These are phyloP conservation scores for Micractinium conductrix DNA, from an alignment of 139 green algal species.

Conservation along the genomic window DNA sequence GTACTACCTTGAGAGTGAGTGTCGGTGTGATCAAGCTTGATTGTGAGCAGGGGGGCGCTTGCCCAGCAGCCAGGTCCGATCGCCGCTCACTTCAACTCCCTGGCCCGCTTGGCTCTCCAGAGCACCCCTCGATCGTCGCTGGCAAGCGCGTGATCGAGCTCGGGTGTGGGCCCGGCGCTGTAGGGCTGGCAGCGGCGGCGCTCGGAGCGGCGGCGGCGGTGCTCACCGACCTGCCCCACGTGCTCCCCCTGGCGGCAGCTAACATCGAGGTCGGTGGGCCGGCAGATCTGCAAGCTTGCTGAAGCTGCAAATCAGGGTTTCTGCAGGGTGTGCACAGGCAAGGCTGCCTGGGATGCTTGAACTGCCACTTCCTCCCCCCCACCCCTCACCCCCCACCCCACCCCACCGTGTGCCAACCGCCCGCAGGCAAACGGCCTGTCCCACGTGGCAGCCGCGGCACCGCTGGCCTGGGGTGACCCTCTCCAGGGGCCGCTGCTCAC, in stretches of 20 bases:
- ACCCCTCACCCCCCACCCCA: background rate
- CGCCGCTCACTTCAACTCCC: background rate
- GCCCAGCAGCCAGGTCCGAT: too few relatives aligned
- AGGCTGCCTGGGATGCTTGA: too few relatives aligned
- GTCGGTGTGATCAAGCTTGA: too few relatives aligned
- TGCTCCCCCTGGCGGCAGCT: slow-evolving; percentile 22
- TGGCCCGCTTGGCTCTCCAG: slow-evolving; percentile 6
- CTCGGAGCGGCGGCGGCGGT: slow-evolving; percentile 39
- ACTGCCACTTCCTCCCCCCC: background rate
- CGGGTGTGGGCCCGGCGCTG: slow-evolving; percentile 41
- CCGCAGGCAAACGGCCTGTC: slow-evolving; percentile 36
- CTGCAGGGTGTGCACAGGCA: background rate
- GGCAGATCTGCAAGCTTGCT: background rate
- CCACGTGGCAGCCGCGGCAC: background rate
- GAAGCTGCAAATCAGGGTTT: background rate
- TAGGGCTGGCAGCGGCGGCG: slow-evolving; percentile 45
- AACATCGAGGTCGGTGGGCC: slow-evolving; percentile 48
- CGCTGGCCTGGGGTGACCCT: slow-evolving; percentile 38
- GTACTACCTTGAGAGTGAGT: slow-evolving; percentile 16
- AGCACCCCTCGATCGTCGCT: background rate
- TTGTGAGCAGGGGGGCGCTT: too few relatives aligned
- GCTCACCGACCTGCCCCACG: slow-evolving; percentile 49
- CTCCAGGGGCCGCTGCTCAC: background rate
- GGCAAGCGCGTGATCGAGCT: slow-evolving; percentile 48
- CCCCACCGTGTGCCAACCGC: too few relatives aligned